Conservation (phyloP, 2,329 filamentous ascomycete genomes). For the Epichloe scottii region DNA sequence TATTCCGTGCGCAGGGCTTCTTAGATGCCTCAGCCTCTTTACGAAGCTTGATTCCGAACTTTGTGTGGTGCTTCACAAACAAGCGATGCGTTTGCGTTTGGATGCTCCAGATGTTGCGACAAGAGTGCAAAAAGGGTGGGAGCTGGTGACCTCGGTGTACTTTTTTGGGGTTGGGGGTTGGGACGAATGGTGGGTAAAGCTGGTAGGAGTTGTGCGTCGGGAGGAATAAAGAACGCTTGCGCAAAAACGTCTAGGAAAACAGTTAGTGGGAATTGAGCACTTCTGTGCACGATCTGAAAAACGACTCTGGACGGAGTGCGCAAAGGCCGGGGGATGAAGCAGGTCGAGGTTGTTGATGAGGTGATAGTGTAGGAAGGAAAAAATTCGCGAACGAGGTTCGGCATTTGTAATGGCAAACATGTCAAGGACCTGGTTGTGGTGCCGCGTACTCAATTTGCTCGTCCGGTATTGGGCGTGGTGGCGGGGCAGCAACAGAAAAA, state of each 20-base stretch:
- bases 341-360: background rate
- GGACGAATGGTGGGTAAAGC: background rate
- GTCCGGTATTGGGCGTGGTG: background rate
- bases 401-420: background rate
- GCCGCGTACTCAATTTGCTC: background rate
- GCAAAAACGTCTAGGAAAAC: background rate
- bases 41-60: background rate
- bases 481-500: too few relatives aligned
- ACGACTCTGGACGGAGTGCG: background rate
- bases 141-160: background rate
- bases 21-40: background rate
- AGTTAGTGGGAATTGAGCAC: background rate
- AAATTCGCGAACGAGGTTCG: background rate
- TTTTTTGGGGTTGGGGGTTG: background rate
- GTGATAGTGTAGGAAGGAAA: background rate
- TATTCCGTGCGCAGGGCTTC: conserved; percentile 1
- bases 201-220: background rate
- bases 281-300: background rate
- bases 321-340: background rate
- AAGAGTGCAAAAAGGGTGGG: background rate
- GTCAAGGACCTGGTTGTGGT: background rate
- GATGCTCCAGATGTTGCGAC: background rate
- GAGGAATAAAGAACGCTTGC: background rate
- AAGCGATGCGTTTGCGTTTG: background rate
- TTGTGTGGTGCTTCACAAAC: background rate